A percentile compares a stretch with the other conserved stretches of the same genome.
Conservation (phyloP, 139 green algal species). For the Nannochloris sp. region DNA sequence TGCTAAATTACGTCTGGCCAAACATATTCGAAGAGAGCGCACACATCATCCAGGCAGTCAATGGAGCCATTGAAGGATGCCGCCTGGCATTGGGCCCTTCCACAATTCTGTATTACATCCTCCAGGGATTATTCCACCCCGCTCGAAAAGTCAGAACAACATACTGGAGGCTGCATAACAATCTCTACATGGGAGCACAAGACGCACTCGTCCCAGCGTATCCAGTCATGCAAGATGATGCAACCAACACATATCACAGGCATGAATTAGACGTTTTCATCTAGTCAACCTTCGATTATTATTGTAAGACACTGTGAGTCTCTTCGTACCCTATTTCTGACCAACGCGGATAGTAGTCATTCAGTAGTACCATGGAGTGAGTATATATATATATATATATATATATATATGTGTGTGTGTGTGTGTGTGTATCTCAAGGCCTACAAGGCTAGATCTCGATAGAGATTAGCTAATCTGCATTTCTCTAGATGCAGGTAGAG, state of each 20-base stretch:
- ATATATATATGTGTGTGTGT: too few relatives aligned
- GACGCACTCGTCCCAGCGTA: constrained; percentile 77
- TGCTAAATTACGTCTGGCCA: constrained; percentile 97
- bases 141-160: constrained; percentile 80
- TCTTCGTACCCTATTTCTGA: not conserved
- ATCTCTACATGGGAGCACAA: constrained; percentile 90
- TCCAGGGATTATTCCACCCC: constrained; percentile 93
- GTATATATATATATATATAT: too few relatives aligned
- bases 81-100: constrained; percentile 76
- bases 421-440: too few relatives aligned
- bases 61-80: constrained; percentile 84
- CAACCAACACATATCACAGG: constrained; percentile 69
- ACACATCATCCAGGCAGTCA: constrained; percentile 89
- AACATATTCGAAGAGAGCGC: constrained; percentile 97
- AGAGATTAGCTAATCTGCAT: too few relatives aligned
- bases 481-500: too few relatives aligned
- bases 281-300: constrained; percentile 17
- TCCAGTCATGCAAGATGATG: constrained; percentile 67
- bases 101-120: constrained; percentile 78
- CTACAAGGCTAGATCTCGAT: too few relatives aligned
- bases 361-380: too few relatives aligned
- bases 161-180: constrained; percentile 99
- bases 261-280: constrained; percentile 92
- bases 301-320: not conserved
- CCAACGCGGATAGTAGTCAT: too few relatives aligned